Conservation (phyloP, 768 basidiomycete genomes). For the Phaffia tasmanica region DNA sequence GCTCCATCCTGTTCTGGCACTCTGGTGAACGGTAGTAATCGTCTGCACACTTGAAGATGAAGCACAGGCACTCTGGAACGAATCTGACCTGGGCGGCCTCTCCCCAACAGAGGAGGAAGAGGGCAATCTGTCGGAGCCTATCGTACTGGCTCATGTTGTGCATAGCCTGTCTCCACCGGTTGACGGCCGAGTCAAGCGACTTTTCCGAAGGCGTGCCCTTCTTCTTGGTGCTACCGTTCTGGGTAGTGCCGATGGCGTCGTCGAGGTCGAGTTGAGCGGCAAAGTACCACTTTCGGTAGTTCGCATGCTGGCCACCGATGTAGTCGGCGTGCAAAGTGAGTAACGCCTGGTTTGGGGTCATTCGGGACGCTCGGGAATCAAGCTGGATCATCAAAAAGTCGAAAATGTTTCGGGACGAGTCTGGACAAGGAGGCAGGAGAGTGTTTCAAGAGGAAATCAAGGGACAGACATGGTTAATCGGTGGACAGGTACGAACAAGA, state of each 20-base stretch:
- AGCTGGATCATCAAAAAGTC: slow-evolving; percentile 97
- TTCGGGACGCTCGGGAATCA: slow-evolving; percentile 90
- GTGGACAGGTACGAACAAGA: background rate
- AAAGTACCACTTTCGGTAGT: slow-evolving; percentile 99
- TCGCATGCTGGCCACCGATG: slow-evolving; percentile 94
- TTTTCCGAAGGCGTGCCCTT: slow-evolving; percentile 48
- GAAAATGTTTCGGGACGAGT: slow-evolving; percentile 47
- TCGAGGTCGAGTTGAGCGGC: slow-evolving; percentile 97
- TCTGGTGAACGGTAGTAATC: slow-evolving; percentile 99
- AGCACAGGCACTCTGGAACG: slow-evolving; percentile 90
- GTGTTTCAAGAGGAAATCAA: background rate
- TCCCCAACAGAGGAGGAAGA: slow-evolving; percentile 93
- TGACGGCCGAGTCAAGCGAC: slow-evolving; percentile 73
- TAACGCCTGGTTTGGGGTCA: slow-evolving; percentile 91
- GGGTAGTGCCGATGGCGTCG: slow-evolving; percentile 82
- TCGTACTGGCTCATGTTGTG: slow-evolving; percentile 98
- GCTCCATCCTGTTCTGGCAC: slow-evolving; percentile 81
- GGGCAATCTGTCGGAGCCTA: slow-evolving; percentile 85
- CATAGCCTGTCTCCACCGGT: slow-evolving; percentile 95
- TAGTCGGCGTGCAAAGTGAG: slow-evolving; percentile 96
- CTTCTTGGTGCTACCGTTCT: slow-evolving; percentile 69
- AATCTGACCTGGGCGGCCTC: slow-evolving; percentile 97
- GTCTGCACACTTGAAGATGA: slow-evolving; percentile 99
- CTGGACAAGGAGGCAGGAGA: slow-evolving; percentile 15
- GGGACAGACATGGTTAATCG: background rate